phyloP scores from a whole-genome alignment of 2,329 filamentous ascomycete species.

The Hymenoscyphus infarciens region DNA sequence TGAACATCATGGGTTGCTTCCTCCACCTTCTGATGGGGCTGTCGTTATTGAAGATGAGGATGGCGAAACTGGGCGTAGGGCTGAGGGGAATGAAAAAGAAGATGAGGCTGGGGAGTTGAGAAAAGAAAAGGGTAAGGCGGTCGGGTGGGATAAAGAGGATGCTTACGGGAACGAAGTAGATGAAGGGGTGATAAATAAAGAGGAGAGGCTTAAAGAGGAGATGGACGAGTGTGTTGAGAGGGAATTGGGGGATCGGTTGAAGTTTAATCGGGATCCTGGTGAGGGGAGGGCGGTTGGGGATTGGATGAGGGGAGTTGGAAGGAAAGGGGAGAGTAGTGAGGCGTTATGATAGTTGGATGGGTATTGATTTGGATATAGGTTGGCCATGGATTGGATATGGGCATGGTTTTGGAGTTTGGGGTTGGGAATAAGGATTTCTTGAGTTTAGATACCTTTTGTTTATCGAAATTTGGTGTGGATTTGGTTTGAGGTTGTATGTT shows the following conservation, averaged over 20 bases:
- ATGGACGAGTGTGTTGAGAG: conserved; percentile 1
- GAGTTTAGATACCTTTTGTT: too few relatives aligned
- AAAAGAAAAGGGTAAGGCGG: neutral
- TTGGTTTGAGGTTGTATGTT: too few relatives aligned
- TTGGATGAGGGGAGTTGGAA: neutral
- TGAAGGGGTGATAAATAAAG: neutral
- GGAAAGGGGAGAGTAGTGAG: too few relatives aligned
- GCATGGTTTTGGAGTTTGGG: neutral
- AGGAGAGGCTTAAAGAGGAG: too few relatives aligned
- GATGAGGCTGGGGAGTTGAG: neutral
- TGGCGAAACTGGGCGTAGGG: neutral
- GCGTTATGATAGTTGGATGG: too few relatives aligned
- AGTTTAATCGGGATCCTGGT: too few relatives aligned
- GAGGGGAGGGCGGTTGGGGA: neutral
- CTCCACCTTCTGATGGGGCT: neutral
- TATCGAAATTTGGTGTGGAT: too few relatives aligned
- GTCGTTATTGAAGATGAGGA: neutral
- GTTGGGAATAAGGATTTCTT: neutral
- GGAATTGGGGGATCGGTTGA: neutral
- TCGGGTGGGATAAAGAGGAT: neutral
- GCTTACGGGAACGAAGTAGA: neutral
- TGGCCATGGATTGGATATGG: neutral
- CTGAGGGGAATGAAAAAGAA: neutral
- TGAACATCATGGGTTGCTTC: neutral
- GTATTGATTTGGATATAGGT: neutral